These are phyloP conservation scores for Paramecium pentaurelia DNA, from an alignment of 73 alveolate genomes.

Conservation along the genomic window DNA sequence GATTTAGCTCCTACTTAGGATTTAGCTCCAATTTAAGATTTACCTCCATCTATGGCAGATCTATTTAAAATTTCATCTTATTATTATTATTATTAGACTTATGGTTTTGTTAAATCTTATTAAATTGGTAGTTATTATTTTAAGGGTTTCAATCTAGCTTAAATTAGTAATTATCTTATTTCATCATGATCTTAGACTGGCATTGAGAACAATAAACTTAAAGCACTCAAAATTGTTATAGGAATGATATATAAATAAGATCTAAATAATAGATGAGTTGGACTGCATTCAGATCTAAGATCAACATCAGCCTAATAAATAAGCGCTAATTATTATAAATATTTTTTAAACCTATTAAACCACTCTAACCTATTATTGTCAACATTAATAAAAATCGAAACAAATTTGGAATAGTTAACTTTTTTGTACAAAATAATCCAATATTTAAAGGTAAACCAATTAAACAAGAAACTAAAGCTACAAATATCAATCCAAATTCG, in stretches of 20 bases:
- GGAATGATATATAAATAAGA: slow-evolving; percentile 21
- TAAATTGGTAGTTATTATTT: not conserved
- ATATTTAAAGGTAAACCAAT: slow-evolving; percentile 28
- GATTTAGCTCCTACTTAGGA: slow-evolving; percentile 17
- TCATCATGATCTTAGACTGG: slow-evolving; percentile 36
- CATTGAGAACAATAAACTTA: not conserved
- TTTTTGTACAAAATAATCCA: not conserved
- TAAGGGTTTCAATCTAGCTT: slow-evolving; percentile 14
- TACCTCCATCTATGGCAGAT: not conserved
- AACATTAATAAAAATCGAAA: slow-evolving; percentile 25
- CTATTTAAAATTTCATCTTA: not conserved
- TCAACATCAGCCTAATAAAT: not conserved
- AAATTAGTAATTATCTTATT: not conserved
- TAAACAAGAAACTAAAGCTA: not conserved
- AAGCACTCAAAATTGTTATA: not conserved
- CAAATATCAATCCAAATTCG: not conserved
- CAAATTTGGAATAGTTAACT: not conserved
- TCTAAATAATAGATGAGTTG: not conserved
- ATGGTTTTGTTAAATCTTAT: not conserved
- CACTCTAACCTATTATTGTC: slow-evolving; percentile 20
- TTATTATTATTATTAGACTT: not conserved
- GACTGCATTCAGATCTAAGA: slow-evolving; percentile 8
- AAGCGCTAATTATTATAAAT: not conserved
- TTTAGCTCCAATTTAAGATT: not conserved
- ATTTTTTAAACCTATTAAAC: not conserved